These are phyloP conservation scores for Trichophyton equinum DNA, from an alignment of 2,329 filamentous ascomycete species.

Conservation along the genomic window DNA sequence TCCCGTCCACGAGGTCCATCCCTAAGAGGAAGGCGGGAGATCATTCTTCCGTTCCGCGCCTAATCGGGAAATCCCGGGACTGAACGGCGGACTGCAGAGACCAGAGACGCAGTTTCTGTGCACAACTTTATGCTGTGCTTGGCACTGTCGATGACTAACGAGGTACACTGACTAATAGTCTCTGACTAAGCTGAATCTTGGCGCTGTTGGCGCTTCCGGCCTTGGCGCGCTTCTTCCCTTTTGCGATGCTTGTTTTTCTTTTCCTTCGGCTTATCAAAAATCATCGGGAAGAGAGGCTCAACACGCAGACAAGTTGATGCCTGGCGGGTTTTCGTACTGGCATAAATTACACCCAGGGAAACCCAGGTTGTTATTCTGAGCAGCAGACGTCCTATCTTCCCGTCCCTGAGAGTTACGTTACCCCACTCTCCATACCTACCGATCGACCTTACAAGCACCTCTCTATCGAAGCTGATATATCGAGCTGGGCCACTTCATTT, in stretches of 20 bases:
- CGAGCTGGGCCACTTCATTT: too few relatives aligned
- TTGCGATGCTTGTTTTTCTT: not conserved
- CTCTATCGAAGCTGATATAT: not conserved
- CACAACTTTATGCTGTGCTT: not conserved
- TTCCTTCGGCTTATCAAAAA: not conserved
- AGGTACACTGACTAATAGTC: rapidly evolving
- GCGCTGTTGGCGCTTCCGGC: not conserved
- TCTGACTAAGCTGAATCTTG: not conserved
- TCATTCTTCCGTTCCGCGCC: not conserved
- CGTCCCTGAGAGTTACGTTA: not conserved
- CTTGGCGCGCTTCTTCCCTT: not conserved
- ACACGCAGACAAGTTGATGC: not conserved
- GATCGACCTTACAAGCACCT: not conserved
- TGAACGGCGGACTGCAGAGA: not conserved
- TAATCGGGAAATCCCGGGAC: not conserved
- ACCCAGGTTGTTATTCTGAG: not conserved
- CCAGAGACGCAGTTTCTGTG: not conserved
- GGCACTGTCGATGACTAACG: not conserved
- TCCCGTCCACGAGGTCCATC: too few relatives aligned
- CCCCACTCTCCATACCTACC: not conserved
- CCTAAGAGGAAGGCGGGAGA: not conserved
- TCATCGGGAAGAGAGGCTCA: not conserved
- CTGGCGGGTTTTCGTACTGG: not conserved
- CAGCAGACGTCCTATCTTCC: not conserved
- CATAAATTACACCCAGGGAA: not conserved